These are phyloP conservation scores for Gossypium thurberi DNA, from an alignment of 345 rosid genomes.

Conservation along the genomic window DNA sequence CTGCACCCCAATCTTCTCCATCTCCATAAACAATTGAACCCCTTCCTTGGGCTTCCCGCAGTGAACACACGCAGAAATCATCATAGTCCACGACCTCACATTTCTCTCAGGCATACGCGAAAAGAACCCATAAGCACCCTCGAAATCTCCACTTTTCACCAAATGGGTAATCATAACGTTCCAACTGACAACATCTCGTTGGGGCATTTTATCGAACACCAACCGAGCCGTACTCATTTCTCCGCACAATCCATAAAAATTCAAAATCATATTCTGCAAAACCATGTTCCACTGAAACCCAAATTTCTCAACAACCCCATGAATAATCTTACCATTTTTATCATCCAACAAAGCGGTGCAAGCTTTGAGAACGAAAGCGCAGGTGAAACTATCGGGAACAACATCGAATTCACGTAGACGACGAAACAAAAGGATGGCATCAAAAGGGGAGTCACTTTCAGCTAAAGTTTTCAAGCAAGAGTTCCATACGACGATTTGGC, in stretches of 20 bases:
- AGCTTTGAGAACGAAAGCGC: constrained; percentile 33
- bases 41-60: constrained; percentile 25
- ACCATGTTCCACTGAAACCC: constrained; percentile 30
- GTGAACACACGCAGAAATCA: constrained; percentile 28
- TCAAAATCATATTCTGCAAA: constrained; percentile 27
- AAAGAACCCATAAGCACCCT: constrained; percentile 19
- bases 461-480: constrained; percentile 31
- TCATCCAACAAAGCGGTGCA: constrained; percentile 17
- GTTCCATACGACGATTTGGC: constrained; percentile 29
- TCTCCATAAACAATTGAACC: constrained; percentile 27
- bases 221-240: constrained; percentile 24
- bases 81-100: constrained; percentile 33
- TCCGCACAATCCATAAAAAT: constrained; percentile 24
- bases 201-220: constrained; percentile 38
- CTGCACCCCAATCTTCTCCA: constrained; percentile 23
- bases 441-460: constrained; percentile 21
- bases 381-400: constrained; percentile 29
- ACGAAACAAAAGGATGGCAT: constrained; percentile 25
- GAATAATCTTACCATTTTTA: constrained; percentile 16
- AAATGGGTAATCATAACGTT: constrained; percentile 26
- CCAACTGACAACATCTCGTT: constrained; percentile 32
- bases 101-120: constrained; percentile 28
- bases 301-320: constrained; percentile 30
- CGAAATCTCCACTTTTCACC: constrained; percentile 22
- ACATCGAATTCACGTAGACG: constrained; percentile 21